These are phyloP conservation scores for Tuber aestivum DNA, from an alignment of 495 filamentous ascomycete genomes.

Conservation along the genomic window DNA sequence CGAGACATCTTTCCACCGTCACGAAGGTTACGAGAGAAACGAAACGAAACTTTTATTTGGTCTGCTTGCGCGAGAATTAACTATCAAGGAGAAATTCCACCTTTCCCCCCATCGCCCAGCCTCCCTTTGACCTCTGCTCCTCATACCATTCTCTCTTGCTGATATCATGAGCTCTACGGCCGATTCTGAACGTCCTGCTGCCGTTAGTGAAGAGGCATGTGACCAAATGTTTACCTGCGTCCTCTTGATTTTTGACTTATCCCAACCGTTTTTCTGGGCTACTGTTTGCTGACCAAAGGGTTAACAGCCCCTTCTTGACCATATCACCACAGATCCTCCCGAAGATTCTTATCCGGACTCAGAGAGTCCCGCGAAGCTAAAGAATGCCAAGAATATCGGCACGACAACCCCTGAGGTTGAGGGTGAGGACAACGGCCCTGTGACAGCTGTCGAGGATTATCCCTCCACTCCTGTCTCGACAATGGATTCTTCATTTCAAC, in stretches of 20 bases:
- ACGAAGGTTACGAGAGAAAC: constrained; percentile 17
- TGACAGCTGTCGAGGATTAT: constrained; percentile 29
- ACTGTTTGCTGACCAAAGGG: constrained; percentile 9
- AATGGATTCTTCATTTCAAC: constrained; percentile 24
- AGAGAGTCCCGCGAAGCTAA: constrained; percentile 22
- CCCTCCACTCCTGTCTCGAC: constrained; percentile 32
- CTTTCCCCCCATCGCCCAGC: constrained; percentile 12
- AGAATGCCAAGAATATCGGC: constrained; percentile 32
- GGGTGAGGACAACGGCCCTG: constrained; percentile 28
- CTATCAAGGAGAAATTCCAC: constrained; percentile 13
- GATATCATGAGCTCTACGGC: constrained; percentile 26
- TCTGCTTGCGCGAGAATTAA: background rate
- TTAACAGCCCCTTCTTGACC: constrained; percentile 27
- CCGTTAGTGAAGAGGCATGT: constrained; percentile 25
- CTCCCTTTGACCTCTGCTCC: constrained; percentile 17
- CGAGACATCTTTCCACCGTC: background rate
- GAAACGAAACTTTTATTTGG: constrained; percentile 10
- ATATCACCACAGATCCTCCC: constrained; percentile 23
- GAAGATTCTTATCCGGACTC: constrained; percentile 15
- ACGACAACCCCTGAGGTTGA: constrained; percentile 36
- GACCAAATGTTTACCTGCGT: background rate
- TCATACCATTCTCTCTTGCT: constrained; percentile 3
- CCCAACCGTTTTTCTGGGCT: background rate
- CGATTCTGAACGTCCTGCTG: constrained; percentile 16
- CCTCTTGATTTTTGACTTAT: background rate